Base-by-base conservation (phyloP, 2,329 filamentous ascomycete species). In the Ascocoryne sarcoides region DNA sequence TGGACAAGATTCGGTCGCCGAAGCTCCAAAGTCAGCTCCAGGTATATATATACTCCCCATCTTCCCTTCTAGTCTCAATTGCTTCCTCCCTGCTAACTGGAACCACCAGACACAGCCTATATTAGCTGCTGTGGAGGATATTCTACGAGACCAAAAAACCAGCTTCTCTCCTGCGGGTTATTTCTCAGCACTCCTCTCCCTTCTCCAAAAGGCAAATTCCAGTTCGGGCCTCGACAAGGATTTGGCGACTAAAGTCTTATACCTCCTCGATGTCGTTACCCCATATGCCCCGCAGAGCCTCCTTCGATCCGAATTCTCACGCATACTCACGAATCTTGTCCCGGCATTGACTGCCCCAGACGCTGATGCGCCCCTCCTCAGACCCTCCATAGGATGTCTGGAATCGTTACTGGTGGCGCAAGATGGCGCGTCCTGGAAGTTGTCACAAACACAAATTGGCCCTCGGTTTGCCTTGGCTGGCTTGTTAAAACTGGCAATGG, bases 1-100 rank as follows among this genome's bases (percentile, higher is more conserved):
- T 98, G 62, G 85, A 90, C 69, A 95, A 93, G 76, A 95, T 96
- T 64, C 85, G 92, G 66, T 92, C 85, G 60, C 92, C 92, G 42
- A 95, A 94, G 65, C 78, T 95, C 57, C 86, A 96, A 65, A 95
- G 85, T 62, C 89, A 95, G 67, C 80, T 94, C 64, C 87, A 89
- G 75, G 88, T 92, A 68, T 53, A 12, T 35, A 18, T 18, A 10
- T 16, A 21, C n/a, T 17, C 10, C 4, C 7, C n/a, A 35, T 20
- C n/a, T 35, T 10, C 32, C n/a, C 18, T 10, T 5, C 19, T 23
- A 3, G 19, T 14, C 9, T 21, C 34, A 3, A 26, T 26, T 26
- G 23, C 12, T 28, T 37, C 12, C 19, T n/a, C 12, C 12, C 32
- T 7, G 39, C 17, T 44, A 46, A 43, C 40, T 28, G 19, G 44